These are phyloP conservation scores for Sporothrix schenckii DNA, from an alignment of 2,329 filamentous ascomycete species.

Conservation along the genomic window DNA sequence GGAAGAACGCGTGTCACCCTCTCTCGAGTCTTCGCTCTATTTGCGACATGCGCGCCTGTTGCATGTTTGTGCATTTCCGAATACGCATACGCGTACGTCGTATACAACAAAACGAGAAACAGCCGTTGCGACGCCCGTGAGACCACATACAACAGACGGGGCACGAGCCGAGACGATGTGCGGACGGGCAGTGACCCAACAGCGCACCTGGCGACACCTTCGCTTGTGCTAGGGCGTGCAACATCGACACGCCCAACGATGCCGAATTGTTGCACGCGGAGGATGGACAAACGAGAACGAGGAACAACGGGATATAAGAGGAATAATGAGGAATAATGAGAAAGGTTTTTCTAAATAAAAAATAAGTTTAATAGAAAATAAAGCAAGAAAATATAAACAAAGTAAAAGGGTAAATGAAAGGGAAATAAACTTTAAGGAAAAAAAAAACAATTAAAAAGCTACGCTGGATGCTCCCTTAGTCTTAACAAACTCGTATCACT, in stretches of 20 bases:
- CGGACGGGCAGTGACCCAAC: background rate
- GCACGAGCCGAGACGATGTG: background rate
- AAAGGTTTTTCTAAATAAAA: too few species aligned
- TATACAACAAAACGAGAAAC: constrained; percentile 7
- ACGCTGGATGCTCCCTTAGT: constrained; percentile 15
- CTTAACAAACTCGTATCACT: constrained; percentile 13
- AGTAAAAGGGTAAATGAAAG: background rate
- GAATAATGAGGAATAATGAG: background rate
- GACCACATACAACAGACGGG: background rate
- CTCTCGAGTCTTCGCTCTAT: background rate
- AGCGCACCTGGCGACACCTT: constrained; percentile 4
- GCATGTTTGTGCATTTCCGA: constrained; percentile 15
- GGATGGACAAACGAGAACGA: constrained; percentile 10
- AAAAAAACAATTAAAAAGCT: background rate
- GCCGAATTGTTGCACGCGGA: constrained; percentile 9
- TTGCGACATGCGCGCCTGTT: background rate
- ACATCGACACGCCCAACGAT: background rate
- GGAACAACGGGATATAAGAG: background rate
- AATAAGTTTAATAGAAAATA: background rate
- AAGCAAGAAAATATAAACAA: constrained; percentile 5
- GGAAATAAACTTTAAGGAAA: background rate
- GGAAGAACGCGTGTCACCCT: constrained; percentile 20
- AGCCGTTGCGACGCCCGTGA: constrained; percentile 21
- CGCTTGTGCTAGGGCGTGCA: background rate
- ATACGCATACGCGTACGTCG: background rate